Conservation (phyloP, 2,329 filamentous ascomycete genomes). For the Nigrospora oryzae region DNA sequence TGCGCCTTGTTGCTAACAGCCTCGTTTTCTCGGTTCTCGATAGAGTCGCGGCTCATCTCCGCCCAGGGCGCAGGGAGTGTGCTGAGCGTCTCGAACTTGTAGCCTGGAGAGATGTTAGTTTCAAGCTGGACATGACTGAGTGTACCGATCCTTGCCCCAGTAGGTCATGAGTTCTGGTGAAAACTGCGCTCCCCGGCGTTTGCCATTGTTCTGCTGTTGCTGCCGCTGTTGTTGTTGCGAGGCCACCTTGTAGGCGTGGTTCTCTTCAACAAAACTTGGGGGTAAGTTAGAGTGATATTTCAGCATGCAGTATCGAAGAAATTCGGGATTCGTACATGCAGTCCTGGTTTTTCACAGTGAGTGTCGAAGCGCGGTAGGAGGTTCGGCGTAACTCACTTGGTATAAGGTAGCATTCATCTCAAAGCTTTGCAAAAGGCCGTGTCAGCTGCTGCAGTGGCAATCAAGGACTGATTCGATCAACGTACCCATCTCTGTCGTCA, state of each 20-base stretch:
- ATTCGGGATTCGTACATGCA: slow-evolving; percentile 37
- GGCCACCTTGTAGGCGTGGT: slow-evolving; percentile 63
- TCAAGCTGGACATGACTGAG: background rate
- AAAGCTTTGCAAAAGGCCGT: slow-evolving; percentile 47
- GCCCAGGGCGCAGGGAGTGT: slow-evolving; percentile 70
- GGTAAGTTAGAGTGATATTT: background rate
- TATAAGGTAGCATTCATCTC: slow-evolving; percentile 93
- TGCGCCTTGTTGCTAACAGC: slow-evolving; percentile 84
- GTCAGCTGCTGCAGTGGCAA: background rate
- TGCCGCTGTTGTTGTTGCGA: slow-evolving; percentile 50
- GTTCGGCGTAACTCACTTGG: slow-evolving; percentile 52
- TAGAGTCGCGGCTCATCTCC: slow-evolving; percentile 63
- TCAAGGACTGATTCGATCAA: slow-evolving; percentile 3
- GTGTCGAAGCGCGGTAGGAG: slow-evolving; percentile 4
- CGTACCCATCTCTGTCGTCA: slow-evolving; percentile 69
- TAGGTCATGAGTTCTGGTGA: slow-evolving; percentile 81
- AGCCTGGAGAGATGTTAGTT: slow-evolving; percentile 47
- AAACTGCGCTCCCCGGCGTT: slow-evolving; percentile 15
- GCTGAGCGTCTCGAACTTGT: slow-evolving; percentile 89
- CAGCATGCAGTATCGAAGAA: background rate
- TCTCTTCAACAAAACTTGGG: slow-evolving; percentile 82
- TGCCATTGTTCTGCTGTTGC: slow-evolving; percentile 35
- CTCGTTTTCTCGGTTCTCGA: slow-evolving; percentile 64
- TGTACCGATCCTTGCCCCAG: slow-evolving; percentile 57
- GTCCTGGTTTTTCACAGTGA: slow-evolving; percentile 26